Conservation (phyloP, 2,329 filamentous ascomycete genomes). For the Sordariomycetes sp. region DNA sequence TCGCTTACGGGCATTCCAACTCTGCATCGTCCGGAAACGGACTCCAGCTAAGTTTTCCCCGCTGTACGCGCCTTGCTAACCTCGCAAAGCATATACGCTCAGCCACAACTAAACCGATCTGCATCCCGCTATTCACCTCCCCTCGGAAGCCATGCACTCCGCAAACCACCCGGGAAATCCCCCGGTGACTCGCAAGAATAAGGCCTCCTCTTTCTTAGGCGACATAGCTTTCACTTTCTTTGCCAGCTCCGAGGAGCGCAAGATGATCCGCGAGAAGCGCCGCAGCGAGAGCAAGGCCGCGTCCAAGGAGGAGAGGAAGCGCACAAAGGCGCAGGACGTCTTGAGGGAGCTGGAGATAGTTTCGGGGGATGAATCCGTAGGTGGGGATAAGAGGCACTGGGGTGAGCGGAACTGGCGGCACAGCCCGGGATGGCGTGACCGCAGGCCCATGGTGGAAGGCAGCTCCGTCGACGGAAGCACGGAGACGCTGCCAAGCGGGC, state of each 20-base stretch:
- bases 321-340: neutral
- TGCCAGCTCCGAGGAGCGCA: neutral
- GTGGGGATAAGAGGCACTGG: neutral
- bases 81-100: no score
- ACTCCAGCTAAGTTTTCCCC: no score
- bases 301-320: neutral
- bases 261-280: neutral
- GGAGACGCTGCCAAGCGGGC: no score
- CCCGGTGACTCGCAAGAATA: neutral
- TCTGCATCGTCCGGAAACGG: neutral
- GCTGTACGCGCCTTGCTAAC: no score
- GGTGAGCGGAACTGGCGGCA: neutral
- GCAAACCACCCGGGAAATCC: neutral
- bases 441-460: no score
- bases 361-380: no score
- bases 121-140: no score
- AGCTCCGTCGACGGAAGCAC: no score
- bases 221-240: neutral
- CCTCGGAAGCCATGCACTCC: neutral
- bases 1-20: neutral
- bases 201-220: neutral
- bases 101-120: no score
- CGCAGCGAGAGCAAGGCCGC: neutral
- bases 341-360: no score
- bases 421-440: no score